Base-by-base conservation (phyloP, 805 yeast species). In the Debaryomyces hansenii region DNA sequence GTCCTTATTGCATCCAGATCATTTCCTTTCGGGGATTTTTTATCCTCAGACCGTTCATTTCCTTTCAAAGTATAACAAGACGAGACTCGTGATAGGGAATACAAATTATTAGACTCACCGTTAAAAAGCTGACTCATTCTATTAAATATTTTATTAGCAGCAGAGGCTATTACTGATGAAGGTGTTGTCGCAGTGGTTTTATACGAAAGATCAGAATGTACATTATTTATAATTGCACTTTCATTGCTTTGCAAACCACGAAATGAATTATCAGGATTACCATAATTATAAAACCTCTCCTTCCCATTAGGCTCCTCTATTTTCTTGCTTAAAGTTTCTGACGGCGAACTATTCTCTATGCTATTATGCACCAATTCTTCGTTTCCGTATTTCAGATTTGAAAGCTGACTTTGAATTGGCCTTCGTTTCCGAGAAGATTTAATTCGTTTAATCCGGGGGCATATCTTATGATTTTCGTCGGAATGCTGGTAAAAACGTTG, bases 221-320 rank as follows among this genome's bases (percentile, higher is more conserved):
- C 16, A 31, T 31, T 12, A 31, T 31, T n/a, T 6, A n/a, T 9
- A 14, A 6, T 6, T 12, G 3, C 16, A 14, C 16, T 12, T n/a
- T 12, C 34, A 11, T 12, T 31, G 5, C 11, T n/a, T 31, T 31
- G 16, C 36, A 54, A 47, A 35, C 44, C 42, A 37, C 44, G 40
- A 37, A 55, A 58, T 6, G 62, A 55, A 37, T 60, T 60, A 28
- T 59, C 63, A 14, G 64, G 58, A 27, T 48, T 42, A 20, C 41
- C 21, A 10, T 36, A 21, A 5, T 35, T 20, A 35, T 15, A 35
- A 12, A 15, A 35, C 4, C 18, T 11, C 20, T 15, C 38, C 2
- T 15, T 3, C 7, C 5, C 20, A 15, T 15, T 18, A 4, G 20
- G 38, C 20, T 15, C 8, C 14, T 40, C 31, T 31, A 15, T 20